Percentiles rank a stretch among this genome's conserved stretches.
These are phyloP conservation scores for Chlamydomonas incerta DNA, from an alignment of 139 green algal genomes.

Conservation along the genomic window DNA sequence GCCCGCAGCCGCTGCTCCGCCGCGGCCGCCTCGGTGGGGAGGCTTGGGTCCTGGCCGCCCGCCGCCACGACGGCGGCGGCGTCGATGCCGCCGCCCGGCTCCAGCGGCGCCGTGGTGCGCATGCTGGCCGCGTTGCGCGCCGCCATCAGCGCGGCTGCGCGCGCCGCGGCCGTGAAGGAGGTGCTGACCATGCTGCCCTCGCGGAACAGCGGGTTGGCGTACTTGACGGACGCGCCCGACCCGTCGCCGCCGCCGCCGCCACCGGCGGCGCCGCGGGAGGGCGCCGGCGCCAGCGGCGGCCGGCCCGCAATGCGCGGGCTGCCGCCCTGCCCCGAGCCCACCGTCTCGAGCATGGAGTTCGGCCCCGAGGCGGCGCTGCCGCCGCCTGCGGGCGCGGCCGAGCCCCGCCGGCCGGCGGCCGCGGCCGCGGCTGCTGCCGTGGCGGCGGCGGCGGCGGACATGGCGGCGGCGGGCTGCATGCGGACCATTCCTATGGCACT, in stretches of 20 bases:
- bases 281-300: neutral
- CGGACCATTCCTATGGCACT: neutral
- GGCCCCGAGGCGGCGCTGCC: too few relatives aligned
- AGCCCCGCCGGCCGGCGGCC: neutral
- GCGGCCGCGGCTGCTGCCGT: neutral
- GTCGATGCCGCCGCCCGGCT: neutral
- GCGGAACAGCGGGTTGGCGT: conserved; percentile 25
- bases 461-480: neutral
- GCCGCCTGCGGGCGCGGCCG: too few relatives aligned
- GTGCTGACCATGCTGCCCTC: conserved; percentile 4
- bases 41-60: neutral
- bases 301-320: neutral
- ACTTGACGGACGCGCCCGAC: too few relatives aligned
- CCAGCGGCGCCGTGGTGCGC: neutral
- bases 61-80: conserved; percentile 7
- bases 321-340: too few relatives aligned
- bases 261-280: neutral
- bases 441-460: neutral
- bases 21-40: neutral
- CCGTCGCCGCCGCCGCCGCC: neutral
- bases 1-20: neutral
- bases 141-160: neutral
- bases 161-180: neutral
- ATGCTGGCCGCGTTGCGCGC: neutral
- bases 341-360: too few relatives aligned